A percentile compares a stretch with the other conserved stretches of the same genome.
phyloP scores from a whole-genome alignment of 768 basidiomycete species.

The Pholiota conissans region DNA sequence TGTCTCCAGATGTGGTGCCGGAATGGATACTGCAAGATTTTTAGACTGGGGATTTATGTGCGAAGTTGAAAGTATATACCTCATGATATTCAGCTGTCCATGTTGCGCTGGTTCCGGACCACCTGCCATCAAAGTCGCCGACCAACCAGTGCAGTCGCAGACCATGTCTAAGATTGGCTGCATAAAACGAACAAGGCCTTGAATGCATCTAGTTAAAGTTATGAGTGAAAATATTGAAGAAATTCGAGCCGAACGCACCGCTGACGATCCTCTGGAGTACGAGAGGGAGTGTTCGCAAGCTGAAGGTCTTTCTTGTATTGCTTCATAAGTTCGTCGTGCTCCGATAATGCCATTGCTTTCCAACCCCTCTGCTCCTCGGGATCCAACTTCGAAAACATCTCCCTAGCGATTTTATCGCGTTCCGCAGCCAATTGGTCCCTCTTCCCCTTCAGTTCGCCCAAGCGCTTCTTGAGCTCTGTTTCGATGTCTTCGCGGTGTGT shows the following conservation, averaged over 20 bases:
- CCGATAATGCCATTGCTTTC: neutral
- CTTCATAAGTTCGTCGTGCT: neutral
- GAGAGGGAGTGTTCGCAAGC: neutral
- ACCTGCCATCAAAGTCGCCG: slow-evolving; percentile 10
- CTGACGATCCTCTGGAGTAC: neutral
- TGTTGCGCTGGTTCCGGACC: slow-evolving; percentile 11
- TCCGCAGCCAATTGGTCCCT: neutral
- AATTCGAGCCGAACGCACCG: neutral
- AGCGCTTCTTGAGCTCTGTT: neutral
- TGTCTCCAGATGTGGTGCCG: too few relatives aligned
- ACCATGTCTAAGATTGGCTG: slow-evolving; percentile 6
- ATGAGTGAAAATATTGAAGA: neutral
- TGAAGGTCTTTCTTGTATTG: neutral
- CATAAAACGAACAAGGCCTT: neutral
- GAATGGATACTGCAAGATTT: too few relatives aligned
- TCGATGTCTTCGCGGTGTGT: neutral
- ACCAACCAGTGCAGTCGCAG: slow-evolving; percentile 13
- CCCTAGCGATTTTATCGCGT: neutral
- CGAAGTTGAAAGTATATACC: neutral
- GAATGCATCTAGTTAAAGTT: neutral
- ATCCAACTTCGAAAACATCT: neutral
- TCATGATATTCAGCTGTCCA: neutral
- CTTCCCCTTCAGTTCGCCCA: neutral
- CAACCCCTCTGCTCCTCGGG: neutral
- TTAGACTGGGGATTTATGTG: too few relatives aligned